Conservation (phyloP, 73 alveolate species). For the Tetrahymena elliotti region DNA sequence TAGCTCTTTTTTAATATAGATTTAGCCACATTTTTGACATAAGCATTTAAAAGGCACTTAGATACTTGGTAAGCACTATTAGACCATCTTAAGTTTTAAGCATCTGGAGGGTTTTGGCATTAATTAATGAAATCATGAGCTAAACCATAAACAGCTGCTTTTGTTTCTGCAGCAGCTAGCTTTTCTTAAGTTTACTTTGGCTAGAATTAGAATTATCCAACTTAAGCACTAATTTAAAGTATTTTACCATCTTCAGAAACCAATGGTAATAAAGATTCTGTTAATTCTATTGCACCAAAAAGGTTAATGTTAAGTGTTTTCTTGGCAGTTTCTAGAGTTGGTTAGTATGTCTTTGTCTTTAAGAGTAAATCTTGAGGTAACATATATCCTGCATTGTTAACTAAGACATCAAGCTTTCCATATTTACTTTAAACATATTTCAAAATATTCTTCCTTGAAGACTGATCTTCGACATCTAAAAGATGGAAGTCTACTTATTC, state of each 20-base stretch:
- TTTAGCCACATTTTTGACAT: constrained; percentile 25
- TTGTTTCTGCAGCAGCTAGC: neutral
- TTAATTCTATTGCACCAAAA: constrained; percentile 32
- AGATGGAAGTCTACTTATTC: constrained; percentile 9
- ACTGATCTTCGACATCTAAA: constrained; percentile 26
- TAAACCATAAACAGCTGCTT: neutral
- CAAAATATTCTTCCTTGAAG: neutral
- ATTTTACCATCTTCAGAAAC: constrained; percentile 40
- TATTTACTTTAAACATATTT: constrained; percentile 2
- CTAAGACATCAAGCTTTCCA: constrained; percentile 42
- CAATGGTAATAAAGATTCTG: constrained; percentile 42
- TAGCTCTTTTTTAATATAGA: neutral
- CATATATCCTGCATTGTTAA: constrained; percentile 44
- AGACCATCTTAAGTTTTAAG: neutral
- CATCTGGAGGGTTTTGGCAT: constrained; percentile 12
- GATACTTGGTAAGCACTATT: constrained; percentile 27
- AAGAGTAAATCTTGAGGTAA: neutral
- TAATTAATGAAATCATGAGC: constrained; percentile 16
- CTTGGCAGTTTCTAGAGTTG: constrained; percentile 11
- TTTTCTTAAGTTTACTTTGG: neutral
- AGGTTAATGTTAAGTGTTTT: constrained; percentile 37
- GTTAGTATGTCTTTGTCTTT: constrained; percentile 3
- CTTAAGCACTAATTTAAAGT: constrained; percentile 13
- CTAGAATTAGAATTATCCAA: constrained; percentile 15
- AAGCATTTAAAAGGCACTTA: constrained; percentile 42